Evolutionary conservation across 495 filamentous ascomycete species (phyloP), one percentile per base, ranked within the genome.

Genomic region (Penicillium paradoxum): DNA sequence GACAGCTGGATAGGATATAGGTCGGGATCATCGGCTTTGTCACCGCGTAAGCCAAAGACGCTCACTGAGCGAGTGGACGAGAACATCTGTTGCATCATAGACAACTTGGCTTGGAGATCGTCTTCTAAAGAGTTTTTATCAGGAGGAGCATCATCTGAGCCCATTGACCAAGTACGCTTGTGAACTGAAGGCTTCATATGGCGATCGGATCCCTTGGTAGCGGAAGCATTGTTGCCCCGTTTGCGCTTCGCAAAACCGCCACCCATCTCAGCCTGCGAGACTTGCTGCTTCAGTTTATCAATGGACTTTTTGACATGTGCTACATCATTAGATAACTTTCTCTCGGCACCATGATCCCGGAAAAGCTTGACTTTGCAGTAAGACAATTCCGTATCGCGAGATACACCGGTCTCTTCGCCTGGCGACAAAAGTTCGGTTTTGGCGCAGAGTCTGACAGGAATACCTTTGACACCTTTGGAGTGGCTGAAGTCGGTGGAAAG

Each of bases 331-430:
- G 89, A 88, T 3, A 97, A 77, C 67, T 97, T 98, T 25, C 93
- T 83, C 69, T 98, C 93, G 0, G 93, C 93, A 6, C 93, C 93
- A 58, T 98, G 92, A 62, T 98, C 93, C 36, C 93, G 80, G 74
- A 98, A 98, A 2, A 98, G 80, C 64, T 97, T 97, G 41, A 98
- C 89, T 70, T 91, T 95, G 80, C 91, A 95, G 65, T 87, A 97
- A 67, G 87, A 88, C 6, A 96, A 81, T 68, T 98, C 91, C 1
- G 82, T 62, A 3, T 71, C 63, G 6, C 71, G 59, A 0, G 70
- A 61, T 3, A 78, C 65, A 25, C 71, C 72, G n/a, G 68, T 46
- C 4, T 75, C 74, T 19, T 79, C 67, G 1, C 71, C 70, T 0
- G 62, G 63, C 0, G 67, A 66, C 0, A 87, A 56, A 14, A 81